A percentile compares a stretch with the other conserved stretches of the same genome.
Conservation (phyloP, 345 rosid genomes). For the Bruguiera sexangula region DNA sequence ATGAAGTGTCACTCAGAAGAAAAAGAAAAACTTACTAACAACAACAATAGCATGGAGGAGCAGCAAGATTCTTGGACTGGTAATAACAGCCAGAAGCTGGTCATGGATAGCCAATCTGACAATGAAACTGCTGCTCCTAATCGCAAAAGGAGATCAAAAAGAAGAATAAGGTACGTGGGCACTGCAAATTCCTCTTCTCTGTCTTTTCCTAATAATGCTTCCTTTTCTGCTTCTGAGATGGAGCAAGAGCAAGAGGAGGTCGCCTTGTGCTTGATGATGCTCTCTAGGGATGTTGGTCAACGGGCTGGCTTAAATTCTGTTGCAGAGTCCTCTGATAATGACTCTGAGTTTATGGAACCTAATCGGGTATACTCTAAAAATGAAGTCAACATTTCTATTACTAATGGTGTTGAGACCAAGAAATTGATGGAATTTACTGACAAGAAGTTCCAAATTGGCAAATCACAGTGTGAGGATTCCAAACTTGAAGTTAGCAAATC, state of each 20-base stretch:
- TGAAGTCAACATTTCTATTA: conserved; percentile 14
- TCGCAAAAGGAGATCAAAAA: conserved; percentile 40
- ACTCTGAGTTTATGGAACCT: conserved; percentile 27
- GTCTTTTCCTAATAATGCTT: conserved; percentile 33
- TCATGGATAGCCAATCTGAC: conserved; percentile 44
- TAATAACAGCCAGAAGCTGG: conserved; percentile 24
- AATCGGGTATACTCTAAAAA: conserved; percentile 9
- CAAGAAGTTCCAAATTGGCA: background rate
- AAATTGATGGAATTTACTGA: conserved; percentile 21
- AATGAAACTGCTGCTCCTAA: conserved; percentile 37
- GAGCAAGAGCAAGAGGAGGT: conserved; percentile 62
- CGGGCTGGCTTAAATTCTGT: conserved; percentile 31
- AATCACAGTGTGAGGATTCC: conserved; percentile 7
- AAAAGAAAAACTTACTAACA: conserved; percentile 4
- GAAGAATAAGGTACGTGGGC: conserved; percentile 38
- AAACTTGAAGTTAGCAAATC: conserved; percentile 5
- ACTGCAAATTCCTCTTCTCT: conserved; percentile 40
- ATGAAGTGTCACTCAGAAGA: conserved; percentile 25
- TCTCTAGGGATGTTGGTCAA: conserved; percentile 50
- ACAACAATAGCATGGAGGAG: conserved; percentile 26
- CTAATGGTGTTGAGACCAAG: background rate
- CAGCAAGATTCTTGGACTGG: conserved; percentile 39
- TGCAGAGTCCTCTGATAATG: conserved; percentile 44
- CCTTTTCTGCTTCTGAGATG: conserved; percentile 46
- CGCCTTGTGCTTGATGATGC: conserved; percentile 62